Evolutionary conservation across 1,284 basidiomycete genomes (phyloP).

Genomic region (Puccinia coronata): DNA sequence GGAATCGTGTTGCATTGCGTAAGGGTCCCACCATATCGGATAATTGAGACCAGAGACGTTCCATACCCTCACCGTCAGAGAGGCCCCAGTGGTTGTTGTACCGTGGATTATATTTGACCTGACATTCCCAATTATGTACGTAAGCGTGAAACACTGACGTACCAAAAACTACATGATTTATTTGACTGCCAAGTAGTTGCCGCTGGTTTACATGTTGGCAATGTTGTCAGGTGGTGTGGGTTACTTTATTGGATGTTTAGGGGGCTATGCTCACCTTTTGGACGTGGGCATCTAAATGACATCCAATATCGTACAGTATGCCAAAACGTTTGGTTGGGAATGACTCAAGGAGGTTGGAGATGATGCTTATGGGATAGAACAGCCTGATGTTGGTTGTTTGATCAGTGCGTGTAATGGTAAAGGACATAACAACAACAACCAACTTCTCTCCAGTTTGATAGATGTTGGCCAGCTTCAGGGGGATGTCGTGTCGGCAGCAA

Average conservation of each 20-base stretch:
- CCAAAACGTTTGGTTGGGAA: not conserved
- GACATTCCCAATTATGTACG: slow-evolving; percentile 10
- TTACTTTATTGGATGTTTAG: not conserved
- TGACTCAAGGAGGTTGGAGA: not conserved
- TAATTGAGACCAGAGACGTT: slow-evolving; percentile 35
- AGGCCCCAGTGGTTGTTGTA: slow-evolving; percentile 6
- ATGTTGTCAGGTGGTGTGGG: not conserved
- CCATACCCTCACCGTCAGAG: slow-evolving; percentile 37
- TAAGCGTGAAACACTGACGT: no score
- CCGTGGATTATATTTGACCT: slow-evolving; percentile 28
- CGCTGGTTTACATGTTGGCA: slow-evolving; percentile 14
- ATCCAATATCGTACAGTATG: slow-evolving; percentile 24
- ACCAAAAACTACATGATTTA: not conserved
- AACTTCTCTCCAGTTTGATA: slow-evolving; percentile 17
- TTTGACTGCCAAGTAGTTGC: not conserved
- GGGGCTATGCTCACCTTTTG: not conserved
- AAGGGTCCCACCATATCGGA: not conserved
- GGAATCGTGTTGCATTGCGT: not conserved
- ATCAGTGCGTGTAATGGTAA: not conserved
- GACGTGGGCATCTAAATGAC: slow-evolving; percentile 20
- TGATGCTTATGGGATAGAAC: slow-evolving; percentile 14
- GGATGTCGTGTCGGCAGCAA: slow-evolving; percentile 17
- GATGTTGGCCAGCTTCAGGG: not conserved
- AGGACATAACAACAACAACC: no score
- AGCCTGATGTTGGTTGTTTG: not conserved